Conservation (phyloP, 2,329 filamentous ascomycete species). For the Plenodomus biglobosus region DNA sequence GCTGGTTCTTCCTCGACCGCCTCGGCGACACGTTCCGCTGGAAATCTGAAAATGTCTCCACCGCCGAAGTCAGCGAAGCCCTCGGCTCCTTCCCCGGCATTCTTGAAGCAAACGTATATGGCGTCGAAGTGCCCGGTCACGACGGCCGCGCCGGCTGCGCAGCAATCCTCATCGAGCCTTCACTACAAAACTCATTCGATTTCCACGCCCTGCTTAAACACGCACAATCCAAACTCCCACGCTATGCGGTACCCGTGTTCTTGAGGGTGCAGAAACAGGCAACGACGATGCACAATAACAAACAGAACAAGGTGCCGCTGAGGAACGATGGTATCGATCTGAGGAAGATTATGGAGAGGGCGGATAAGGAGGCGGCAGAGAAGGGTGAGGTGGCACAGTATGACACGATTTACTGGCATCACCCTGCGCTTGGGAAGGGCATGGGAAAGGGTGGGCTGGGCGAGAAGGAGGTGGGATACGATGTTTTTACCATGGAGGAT, state of each 20-base stretch:
- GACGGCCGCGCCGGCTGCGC: conserved; percentile 59
- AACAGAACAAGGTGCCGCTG: conserved; percentile 75
- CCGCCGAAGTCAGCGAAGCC: conserved; percentile 51
- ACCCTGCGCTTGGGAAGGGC: conserved; percentile 37
- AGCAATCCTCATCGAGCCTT: conserved; percentile 59
- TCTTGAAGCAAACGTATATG: conserved; percentile 53
- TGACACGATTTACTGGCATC: conserved; percentile 56
- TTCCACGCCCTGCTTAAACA: conserved; percentile 62
- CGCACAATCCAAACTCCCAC: conserved; percentile 62
- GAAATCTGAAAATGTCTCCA: conserved; percentile 55
- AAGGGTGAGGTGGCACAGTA: conserved; percentile 37
- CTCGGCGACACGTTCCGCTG: conserved; percentile 55
- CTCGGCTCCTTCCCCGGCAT: conserved; percentile 50
- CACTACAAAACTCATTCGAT: conserved; percentile 48
- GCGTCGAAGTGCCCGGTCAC: conserved; percentile 50
- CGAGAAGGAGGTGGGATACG: conserved; percentile 52
- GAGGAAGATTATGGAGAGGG: conserved; percentile 46
- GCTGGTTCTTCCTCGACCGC: conserved; percentile 54
- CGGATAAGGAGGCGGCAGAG: conserved; percentile 42
- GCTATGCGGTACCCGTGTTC: conserved; percentile 76
- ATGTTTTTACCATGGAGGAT: conserved; percentile 60
- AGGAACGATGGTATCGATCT: conserved; percentile 68
- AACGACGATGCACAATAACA: conserved; percentile 72
- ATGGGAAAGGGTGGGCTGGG: conserved; percentile 38
- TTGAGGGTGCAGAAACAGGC: conserved; percentile 62